Evolutionary conservation across 495 filamentous ascomycete genomes (phyloP).

Genomic region (Aspergillus cristatus): DNA sequence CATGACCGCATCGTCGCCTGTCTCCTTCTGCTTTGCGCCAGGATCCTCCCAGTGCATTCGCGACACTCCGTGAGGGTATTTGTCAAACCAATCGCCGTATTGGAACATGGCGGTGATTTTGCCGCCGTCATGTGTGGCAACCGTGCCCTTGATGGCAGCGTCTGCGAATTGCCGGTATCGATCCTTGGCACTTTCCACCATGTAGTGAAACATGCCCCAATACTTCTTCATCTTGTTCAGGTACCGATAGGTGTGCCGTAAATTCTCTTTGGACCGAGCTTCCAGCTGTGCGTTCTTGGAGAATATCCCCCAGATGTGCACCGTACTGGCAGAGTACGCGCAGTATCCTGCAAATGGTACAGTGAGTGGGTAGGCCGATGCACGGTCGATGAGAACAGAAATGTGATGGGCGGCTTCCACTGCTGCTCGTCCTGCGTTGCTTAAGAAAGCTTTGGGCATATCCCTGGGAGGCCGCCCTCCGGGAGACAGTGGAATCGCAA

Average conservation of each 20-base stretch:
- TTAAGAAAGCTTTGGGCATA: conserved; percentile 71
- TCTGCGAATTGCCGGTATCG: conserved; percentile 82
- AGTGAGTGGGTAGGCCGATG: conserved; percentile 67
- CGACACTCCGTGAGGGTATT: conserved; percentile 88
- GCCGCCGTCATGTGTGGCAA: conserved; percentile 45
- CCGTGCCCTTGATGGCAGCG: conserved; percentile 44
- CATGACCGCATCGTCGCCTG: conserved; percentile 69
- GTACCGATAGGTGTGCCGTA: conserved; percentile 85
- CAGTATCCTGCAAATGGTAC: conserved; percentile 94
- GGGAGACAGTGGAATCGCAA: conserved; percentile 67
- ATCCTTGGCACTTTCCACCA: conserved; percentile 86
- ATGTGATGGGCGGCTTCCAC: conserved; percentile 87
- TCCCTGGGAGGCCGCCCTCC: conserved; percentile 58
- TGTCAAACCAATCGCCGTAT: conserved; percentile 96
- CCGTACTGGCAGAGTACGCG: conserved; percentile 83
- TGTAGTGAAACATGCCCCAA: conserved; percentile 97
- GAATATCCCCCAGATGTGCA: conserved; percentile 89
- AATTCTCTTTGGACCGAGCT: conserved; percentile 68
- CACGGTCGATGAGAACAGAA: conserved; percentile 71
- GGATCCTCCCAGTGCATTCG: conserved; percentile 76
- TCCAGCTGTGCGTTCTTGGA: conserved; percentile 70
- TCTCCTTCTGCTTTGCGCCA: conserved; percentile 56
- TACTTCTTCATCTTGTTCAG: conserved; percentile 90
- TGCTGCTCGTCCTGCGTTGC: conserved; percentile 63
- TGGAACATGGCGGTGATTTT: conserved; percentile 62